These are phyloP conservation scores for Cymbidium sinense DNA, from an alignment of 106 monocot genomes.

Conservation along the genomic window DNA sequence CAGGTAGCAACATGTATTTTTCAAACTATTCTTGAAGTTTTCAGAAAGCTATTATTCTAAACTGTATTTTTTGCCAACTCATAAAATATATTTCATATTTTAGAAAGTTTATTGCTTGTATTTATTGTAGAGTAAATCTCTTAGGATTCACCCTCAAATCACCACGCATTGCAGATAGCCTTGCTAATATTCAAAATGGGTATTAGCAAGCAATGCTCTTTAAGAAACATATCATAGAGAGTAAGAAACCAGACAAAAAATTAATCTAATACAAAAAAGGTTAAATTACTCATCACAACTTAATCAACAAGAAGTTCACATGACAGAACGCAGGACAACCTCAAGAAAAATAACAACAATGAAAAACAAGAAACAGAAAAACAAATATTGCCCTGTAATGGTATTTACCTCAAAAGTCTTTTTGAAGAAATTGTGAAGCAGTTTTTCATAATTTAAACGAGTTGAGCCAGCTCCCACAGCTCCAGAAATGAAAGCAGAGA, in stretches of 20 bases:
- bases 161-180: no score
- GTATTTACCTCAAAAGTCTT: constrained; percentile 75
- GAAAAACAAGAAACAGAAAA: background rate
- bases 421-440: constrained; percentile 62
- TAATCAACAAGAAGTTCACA: background rate
- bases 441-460: constrained; percentile 76
- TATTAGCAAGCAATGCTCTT: background rate
- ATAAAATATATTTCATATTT: no score
- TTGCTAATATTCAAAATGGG: no score
- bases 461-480: constrained; percentile 77
- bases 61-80: no score
- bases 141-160: no score
- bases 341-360: background rate
- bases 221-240: background rate
- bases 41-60: no score
- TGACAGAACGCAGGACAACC: background rate
- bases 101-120: no score
- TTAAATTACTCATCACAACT: background rate
- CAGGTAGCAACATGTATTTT: no score
- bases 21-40: no score
- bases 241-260: background rate
- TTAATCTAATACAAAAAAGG: background rate
- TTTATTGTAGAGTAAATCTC: no score
- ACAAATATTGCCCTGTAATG: background rate
- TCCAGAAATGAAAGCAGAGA: constrained; percentile 53